Evolutionary conservation across 495 filamentous ascomycete species (phyloP), one percentile per base, ranked within the genome.

Genomic region (Penicillium pulvis): DNA sequence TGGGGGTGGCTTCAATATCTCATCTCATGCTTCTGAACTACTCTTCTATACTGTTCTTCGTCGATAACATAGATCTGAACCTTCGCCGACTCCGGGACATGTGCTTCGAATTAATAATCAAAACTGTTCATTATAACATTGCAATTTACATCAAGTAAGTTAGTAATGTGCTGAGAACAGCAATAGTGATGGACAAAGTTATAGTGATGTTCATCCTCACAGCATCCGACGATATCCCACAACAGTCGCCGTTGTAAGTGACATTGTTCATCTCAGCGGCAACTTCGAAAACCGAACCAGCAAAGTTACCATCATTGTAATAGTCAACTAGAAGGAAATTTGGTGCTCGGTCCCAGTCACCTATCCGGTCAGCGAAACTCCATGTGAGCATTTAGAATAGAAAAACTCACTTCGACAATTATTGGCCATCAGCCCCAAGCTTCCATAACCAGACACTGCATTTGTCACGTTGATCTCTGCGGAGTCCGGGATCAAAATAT

Each of bases 271-370:
- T 85, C 61, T 79, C 69, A 10, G 93, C 93, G 2, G 93, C 93
- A 41, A 94, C 92, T 68, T 93, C 85, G 66, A 98, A 97, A 44
- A 97, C 93, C 4, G 89, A 88, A 12, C 93, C 93, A 55, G 83
- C 81, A 49, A 74, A 83, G 11, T 75, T 77, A 49, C 90, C 91
- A 51, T 73, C 71, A 63, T 95, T 89, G 74, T 93, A 96, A 68
- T 90, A 95, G 69, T 98, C 93, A 6, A 97, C 91, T 24, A 97
- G 84, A 8, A 98, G 79, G 63, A 96, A 89, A 67, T 90, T 96
- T 0, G 93, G 93, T 1, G 89, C 79, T 36, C 88, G 83, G 20
- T 78, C 78, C 89, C 90, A 96, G 17, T 75, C 73, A 0, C 57
- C 77, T 76, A 23, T 20, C 61, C 36, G 52, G 36, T 55, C 24